A percentile compares a stretch with the other conserved stretches of the same genome.
Conservation (phyloP, 2,329 filamentous ascomycete genomes). For the Tolypocladium tundrense region DNA sequence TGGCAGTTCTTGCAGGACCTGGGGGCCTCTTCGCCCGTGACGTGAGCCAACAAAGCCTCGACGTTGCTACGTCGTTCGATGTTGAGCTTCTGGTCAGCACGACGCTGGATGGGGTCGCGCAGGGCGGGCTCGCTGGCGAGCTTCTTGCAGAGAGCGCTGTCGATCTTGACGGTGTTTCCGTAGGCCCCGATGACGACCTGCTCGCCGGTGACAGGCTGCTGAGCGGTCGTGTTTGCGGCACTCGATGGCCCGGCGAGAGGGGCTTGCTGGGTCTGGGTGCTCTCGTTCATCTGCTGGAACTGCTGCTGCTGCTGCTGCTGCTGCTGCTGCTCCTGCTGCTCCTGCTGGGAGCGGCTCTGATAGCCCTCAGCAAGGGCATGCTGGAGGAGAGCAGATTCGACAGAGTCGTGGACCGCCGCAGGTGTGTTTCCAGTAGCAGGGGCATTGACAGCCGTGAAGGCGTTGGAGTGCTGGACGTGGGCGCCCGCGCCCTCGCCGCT, state of each 20-base stretch:
- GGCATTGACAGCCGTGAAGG: background rate
- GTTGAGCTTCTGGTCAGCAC: conserved; percentile 43
- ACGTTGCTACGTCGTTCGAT: conserved; percentile 48
- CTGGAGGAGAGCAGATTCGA: background rate
- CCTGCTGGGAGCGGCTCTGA: background rate
- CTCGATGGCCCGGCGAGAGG: background rate
- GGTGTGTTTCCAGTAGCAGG: background rate
- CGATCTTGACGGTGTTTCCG: conserved; percentile 35
- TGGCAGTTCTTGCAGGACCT: conserved; percentile 50
- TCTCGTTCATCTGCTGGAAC: background rate
- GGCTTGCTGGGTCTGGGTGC: background rate
- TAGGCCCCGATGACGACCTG: conserved; percentile 36
- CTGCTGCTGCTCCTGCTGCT: background rate
- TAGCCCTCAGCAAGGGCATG: background rate
- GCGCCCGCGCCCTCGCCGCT: background rate
- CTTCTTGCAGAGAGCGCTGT: conserved; percentile 44
- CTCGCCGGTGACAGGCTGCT: conserved; percentile 27
- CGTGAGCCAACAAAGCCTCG: conserved; percentile 47
- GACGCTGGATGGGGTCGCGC: conserved; percentile 41
- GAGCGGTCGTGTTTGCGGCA: background rate
- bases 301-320: background rate
- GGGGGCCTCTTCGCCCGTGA: conserved; percentile 37
- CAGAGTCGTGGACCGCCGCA: background rate
- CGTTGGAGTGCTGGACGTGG: background rate
- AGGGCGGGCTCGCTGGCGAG: conserved; percentile 38